Base-by-base conservation (phyloP, 2,329 filamentous ascomycete species). In the Hawksworthiomyces lignivorus region DNA sequence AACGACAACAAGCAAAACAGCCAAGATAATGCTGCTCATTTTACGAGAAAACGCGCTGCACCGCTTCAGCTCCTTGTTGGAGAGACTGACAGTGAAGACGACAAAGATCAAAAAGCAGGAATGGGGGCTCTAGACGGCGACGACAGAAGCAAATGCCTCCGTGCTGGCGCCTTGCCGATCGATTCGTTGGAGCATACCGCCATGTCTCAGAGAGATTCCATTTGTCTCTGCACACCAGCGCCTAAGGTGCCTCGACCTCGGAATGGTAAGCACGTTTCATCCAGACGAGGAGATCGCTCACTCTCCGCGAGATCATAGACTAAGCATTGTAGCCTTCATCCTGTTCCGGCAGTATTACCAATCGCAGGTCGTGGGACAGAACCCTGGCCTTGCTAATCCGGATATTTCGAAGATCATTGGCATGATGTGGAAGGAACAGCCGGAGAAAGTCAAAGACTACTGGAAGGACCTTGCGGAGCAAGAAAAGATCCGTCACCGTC, bases 401-500 rank as follows among this genome's bases (percentile, higher is more conserved):
- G 87, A 96, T 39, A 94, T 97, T 54, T 96, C 90, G 50, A 96
- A 96, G 64, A 94, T 97, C 54, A 94, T 97, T 52, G 90, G 90
- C 39, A 79, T 87, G 60, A 83, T 89, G 75, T 98, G 92, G 92
- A 80, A 83, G 55, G 75, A 80, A 43, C 81, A 94, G 56, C 65
- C 80, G 4, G 73, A 82, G 19, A 77, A 84, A 40, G 73, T 81
- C 44, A 94, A 94, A 64, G 77, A 80, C 49, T 75, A 82, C 59
- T 98, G 92, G 92, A 94, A 92, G 62, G 73, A 75, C 47, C 75
- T 94, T 43, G 92, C 92, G 46, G 87, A 94, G 65, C 85, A 95
- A 64, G 92, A 97, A 62, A 97, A 97, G 68, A 70, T 80, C 47
- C 82, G 85, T 15, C 92, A 98, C 61, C 82, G 87, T 56, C 80